Conservation (phyloP, 1,139 yeast genomes). For the Geotrichum cucujoidarum region DNA sequence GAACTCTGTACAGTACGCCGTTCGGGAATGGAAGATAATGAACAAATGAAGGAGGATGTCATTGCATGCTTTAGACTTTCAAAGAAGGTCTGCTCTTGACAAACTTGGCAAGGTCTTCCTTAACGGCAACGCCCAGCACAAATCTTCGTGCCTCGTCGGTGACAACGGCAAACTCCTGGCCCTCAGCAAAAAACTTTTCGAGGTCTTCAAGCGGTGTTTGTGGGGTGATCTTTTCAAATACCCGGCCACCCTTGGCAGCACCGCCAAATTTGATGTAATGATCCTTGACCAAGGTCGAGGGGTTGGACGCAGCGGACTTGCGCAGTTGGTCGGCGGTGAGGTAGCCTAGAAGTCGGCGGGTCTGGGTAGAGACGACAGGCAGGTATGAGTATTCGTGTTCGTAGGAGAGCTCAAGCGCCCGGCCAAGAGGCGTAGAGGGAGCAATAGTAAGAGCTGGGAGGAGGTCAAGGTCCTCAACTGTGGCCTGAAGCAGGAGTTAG, state of each 20-base stretch:
- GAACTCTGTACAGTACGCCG: no score
- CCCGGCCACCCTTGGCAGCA: conserved; percentile 18
- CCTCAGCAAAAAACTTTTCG: conserved; percentile 48
- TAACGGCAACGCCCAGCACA: conserved; percentile 61
- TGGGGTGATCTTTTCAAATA: conserved; percentile 48
- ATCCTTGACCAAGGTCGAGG: conserved; percentile 39
- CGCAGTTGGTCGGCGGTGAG: conserved; percentile 48
- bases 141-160: conserved; percentile 52
- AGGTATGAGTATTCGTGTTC: conserved; percentile 55
- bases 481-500: conserved; percentile 35
- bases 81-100: conserved; percentile 48
- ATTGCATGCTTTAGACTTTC: conserved; percentile 6
- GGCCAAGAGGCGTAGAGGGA: conserved; percentile 48
- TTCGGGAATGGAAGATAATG: no score
- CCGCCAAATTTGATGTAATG: conserved; percentile 32
- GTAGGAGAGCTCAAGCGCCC: conserved; percentile 46
- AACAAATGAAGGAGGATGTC: no score
- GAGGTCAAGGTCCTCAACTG: conserved; percentile 58
- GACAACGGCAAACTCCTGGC: conserved; percentile 54
- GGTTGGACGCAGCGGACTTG: conserved; percentile 37
- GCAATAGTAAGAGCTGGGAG: conserved; percentile 56
- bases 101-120: conserved; percentile 53
- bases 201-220: conserved; percentile 54
- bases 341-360: conserved; percentile 52
- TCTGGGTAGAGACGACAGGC: conserved; percentile 52